A percentile compares a stretch with the other conserved stretches of the same genome.
Conservation (phyloP, 768 basidiomycete genomes). For the Naganishia vishniacii region DNA sequence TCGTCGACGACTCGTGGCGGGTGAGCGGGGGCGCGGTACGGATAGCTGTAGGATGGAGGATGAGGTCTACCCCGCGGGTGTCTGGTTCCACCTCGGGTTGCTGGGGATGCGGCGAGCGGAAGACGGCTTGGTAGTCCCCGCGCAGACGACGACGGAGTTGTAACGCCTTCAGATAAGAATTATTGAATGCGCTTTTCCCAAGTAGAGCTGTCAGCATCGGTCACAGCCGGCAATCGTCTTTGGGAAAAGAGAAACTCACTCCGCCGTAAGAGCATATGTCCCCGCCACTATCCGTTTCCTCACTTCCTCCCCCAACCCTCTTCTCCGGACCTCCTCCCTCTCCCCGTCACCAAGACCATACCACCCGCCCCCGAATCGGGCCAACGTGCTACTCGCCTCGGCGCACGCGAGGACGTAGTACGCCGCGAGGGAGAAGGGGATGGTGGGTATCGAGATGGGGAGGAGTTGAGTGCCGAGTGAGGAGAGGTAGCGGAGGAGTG, state of each 20-base stretch:
- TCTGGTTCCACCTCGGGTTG: neutral
- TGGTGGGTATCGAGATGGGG: constrained; percentile 67
- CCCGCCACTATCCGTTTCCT: constrained; percentile 80
- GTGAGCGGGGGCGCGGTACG: constrained; percentile 67
- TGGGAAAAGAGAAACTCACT: constrained; percentile 54
- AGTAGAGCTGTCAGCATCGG: neutral
- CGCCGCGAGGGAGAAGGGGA: constrained; percentile 71
- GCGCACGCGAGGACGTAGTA: constrained; percentile 96
- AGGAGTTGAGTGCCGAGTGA: constrained; percentile 62
- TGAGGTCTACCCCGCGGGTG: constrained; percentile 60
- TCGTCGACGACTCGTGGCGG: constrained; percentile 33
- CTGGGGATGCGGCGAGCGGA: constrained; percentile 58
- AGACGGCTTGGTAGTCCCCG: constrained; percentile 67
- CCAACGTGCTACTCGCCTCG: constrained; percentile 87
- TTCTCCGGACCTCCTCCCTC: constrained; percentile 51
- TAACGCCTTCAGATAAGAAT: constrained; percentile 91
- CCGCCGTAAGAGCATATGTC: constrained; percentile 83
- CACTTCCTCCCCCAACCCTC: constrained; percentile 76
- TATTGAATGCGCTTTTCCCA: constrained; percentile 85
- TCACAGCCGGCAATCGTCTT: neutral
- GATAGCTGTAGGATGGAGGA: constrained; percentile 82
- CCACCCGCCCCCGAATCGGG: constrained; percentile 78
- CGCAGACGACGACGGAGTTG: constrained; percentile 67
- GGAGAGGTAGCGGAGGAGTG: constrained; percentile 52
- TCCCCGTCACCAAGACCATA: constrained; percentile 54